A percentile compares a stretch with the other conserved stretches of the same genome.
Evolutionary conservation across 2,329 filamentous ascomycete genomes (phyloP).

Genomic region (Eutypa lata): DNA sequence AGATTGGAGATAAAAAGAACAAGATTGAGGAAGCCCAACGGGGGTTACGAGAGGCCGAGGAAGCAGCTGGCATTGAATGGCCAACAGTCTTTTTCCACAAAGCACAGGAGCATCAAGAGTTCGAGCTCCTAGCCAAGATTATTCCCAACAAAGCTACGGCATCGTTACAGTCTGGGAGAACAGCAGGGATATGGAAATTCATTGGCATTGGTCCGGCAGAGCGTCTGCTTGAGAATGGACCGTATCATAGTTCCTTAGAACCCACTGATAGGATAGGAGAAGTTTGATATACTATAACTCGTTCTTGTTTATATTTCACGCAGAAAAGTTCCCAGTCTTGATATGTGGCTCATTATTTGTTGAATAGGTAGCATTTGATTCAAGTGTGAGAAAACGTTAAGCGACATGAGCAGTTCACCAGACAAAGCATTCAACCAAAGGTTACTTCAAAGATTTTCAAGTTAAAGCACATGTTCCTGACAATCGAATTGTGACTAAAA

Average conservation of each 20-base stretch:
- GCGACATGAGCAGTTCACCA: no score
- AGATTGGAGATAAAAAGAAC: slow-evolving; percentile 12
- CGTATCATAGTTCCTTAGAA: slow-evolving; percentile 11
- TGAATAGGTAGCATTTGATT: no score
- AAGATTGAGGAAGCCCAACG: slow-evolving; percentile 21
- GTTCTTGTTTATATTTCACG: no score
- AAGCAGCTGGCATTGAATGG: slow-evolving; percentile 14
- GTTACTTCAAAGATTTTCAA: no score
- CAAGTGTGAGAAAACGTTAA: no score
- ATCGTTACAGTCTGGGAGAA: slow-evolving; percentile 8
- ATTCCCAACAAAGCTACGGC: slow-evolving; percentile 13
- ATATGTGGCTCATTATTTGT: no score
- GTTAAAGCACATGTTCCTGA: no score
- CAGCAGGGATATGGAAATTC: slow-evolving; percentile 20
- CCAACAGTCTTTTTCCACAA: slow-evolving; percentile 19
- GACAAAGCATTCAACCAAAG: no score
- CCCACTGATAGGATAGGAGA: slow-evolving; percentile 4
- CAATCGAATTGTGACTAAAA: no score
- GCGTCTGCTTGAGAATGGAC: slow-evolving; percentile 12
- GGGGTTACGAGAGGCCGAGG: slow-evolving; percentile 17
- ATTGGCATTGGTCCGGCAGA: slow-evolving; percentile 17
- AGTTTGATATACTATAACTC: no score
- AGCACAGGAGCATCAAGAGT: slow-evolving; percentile 11
- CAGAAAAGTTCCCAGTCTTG: no score
- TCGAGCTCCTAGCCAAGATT: slow-evolving; percentile 12